Evolutionary conservation across 441 rosid genomes (phyloP).

Genomic region (Adansonia rubrostipa): DNA sequence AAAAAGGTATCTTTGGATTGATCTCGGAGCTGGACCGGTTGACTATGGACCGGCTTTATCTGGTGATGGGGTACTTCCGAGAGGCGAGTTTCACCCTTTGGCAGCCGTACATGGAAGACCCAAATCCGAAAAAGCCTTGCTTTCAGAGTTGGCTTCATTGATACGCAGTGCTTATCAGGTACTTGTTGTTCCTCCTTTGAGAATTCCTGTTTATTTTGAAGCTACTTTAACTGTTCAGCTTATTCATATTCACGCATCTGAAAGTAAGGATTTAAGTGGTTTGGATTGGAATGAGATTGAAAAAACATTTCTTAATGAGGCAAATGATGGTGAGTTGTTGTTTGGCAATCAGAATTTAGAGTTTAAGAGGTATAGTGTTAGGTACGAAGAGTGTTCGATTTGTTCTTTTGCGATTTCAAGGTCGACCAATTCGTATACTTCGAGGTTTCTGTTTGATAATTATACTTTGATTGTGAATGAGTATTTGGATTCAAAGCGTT

Average conservation of each 20-base stretch:
- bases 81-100: slow-evolving; percentile 93
- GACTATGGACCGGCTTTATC: slow-evolving; percentile 93
- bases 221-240: slow-evolving; percentile 79
- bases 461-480: slow-evolving; percentile 93
- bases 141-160: slow-evolving; percentile 75
- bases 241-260: slow-evolving; percentile 68
- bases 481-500: slow-evolving; percentile 90
- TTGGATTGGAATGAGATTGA: slow-evolving; percentile 74
- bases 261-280: slow-evolving; percentile 54
- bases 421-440: slow-evolving; percentile 81
- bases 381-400: slow-evolving; percentile 68
- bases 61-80: slow-evolving; percentile 87
- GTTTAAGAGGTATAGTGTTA: slow-evolving; percentile 61
- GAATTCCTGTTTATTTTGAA: slow-evolving; percentile 84
- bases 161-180: slow-evolving; percentile 93
- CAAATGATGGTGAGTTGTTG: slow-evolving; percentile 63
- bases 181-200: slow-evolving; percentile 80
- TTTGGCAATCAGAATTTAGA: slow-evolving; percentile 68
- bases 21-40: slow-evolving; percentile 88
- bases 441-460: slow-evolving; percentile 94
- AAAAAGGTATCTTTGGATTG: slow-evolving; percentile 88
- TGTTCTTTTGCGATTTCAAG: slow-evolving; percentile 82
- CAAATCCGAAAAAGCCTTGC: slow-evolving; percentile 75
- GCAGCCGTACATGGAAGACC: slow-evolving; percentile 84
- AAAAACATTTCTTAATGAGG: slow-evolving; percentile 72